phyloP scores from a whole-genome alignment of 2,329 filamentous ascomycete species.

The Cordyceps tenuipes region DNA sequence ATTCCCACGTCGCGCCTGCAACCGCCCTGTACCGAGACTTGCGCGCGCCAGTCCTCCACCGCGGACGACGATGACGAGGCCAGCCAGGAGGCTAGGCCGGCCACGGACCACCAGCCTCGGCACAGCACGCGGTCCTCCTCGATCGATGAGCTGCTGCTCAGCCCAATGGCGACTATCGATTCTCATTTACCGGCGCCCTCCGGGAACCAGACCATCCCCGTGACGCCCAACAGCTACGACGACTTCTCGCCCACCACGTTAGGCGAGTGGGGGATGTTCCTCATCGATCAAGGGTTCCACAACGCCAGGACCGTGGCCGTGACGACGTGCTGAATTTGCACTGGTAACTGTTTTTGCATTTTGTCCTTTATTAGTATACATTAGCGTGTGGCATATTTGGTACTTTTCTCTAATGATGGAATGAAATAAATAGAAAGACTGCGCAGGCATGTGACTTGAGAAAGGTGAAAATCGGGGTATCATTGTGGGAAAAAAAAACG shows the following conservation, averaged over 20 bases:
- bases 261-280: conserved; percentile 55
- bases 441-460: neutral
- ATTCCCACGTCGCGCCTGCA: conserved; percentile 32
- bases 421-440: neutral
- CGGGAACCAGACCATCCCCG: conserved; percentile 21
- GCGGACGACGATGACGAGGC: conserved; percentile 18
- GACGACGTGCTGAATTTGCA: conserved; percentile 41
- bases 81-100: conserved; percentile 27
- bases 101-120: conserved; percentile 27
- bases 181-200: neutral
- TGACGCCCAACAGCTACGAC: conserved; percentile 51
- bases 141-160: conserved; percentile 39
- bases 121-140: conserved; percentile 19
- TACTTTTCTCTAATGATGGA: neutral
- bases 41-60: neutral
- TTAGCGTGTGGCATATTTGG: neutral
- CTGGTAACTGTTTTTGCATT: neutral
- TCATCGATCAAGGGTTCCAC: conserved; percentile 38
- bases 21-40: conserved; percentile 30
- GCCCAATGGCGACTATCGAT: conserved; percentile 14
- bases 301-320: conserved; percentile 40
- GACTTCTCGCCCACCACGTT: conserved; percentile 55
- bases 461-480: neutral
- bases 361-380: neutral
- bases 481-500: neutral